Conservation (phyloP, 768 basidiomycete genomes). For the Leucocoprinus birnbaumii region DNA sequence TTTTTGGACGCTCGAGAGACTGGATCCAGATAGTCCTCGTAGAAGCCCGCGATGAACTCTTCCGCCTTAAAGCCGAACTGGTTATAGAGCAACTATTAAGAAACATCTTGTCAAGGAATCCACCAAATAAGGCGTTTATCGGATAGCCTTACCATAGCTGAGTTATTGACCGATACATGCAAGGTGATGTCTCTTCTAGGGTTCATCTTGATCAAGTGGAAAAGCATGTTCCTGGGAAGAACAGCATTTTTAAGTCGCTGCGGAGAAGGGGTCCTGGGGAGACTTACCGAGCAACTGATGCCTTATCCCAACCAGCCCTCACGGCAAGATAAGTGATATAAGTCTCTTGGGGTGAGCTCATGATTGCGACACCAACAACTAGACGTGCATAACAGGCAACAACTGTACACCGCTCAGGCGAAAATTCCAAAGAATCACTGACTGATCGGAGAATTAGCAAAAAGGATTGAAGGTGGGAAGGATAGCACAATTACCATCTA, state of each 20-base stretch:
- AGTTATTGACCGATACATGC: constrained; percentile 79
- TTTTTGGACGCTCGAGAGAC: constrained; percentile 75
- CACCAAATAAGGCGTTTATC: not conserved
- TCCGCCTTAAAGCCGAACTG: constrained; percentile 88
- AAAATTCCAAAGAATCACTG: constrained; percentile 63
- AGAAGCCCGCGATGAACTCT: constrained; percentile 80
- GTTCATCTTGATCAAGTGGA: constrained; percentile 69
- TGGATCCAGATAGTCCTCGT: constrained; percentile 72
- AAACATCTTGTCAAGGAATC: not conserved
- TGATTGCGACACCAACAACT: constrained; percentile 70
- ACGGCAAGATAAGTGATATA: constrained; percentile 85
- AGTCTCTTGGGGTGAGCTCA: constrained; percentile 76
- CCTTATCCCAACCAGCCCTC: constrained; percentile 77
- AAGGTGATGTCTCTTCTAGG: constrained; percentile 77
- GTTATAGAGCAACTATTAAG: constrained; percentile 70
- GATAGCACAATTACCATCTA: constrained; percentile 50
- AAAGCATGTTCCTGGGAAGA: constrained; percentile 64
- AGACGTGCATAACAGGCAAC: constrained; percentile 68
- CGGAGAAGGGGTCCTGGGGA: not conserved
- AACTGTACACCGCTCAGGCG: constrained; percentile 73
- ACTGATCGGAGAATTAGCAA: constrained; percentile 37
- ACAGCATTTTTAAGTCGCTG: constrained; percentile 4
- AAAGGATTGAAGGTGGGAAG: constrained; percentile 5
- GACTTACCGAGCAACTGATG: constrained; percentile 69
- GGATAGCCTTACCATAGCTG: constrained; percentile 60